Base-by-base conservation (phyloP, 2,329 filamentous ascomycete species). In the Colletotrichum sp. region DNA sequence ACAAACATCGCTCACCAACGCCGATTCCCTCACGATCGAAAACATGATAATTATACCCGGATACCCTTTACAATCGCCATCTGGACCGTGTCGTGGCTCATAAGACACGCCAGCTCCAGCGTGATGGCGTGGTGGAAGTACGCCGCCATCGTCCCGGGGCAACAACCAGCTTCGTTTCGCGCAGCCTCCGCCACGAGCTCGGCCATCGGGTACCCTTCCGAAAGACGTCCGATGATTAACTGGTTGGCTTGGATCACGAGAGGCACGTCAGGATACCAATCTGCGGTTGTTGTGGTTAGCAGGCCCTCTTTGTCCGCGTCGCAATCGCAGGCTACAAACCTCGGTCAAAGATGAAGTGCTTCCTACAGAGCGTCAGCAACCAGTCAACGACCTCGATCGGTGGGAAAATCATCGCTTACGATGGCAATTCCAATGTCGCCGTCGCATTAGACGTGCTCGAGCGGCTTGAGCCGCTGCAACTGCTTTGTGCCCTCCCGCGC, bases 211-310 rank as follows among this genome's bases (percentile, higher is more conserved):
- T 76, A 18, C 10, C 73, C 73, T 65, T 73, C 64, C 44, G 44
- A 59, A n/a, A 76, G 64, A 10, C 73, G 73, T 24, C 73, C 73
- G 57, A 76, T 76, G 34, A 76, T 76, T 10, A 76, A 28, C 59
- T 76, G 73, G 65, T 76, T 76, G 24, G 73, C 73, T 28, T 76
- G 73, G 16, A 76, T 76, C 24, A 76, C 73, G n/a, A 76, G 73
- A 5, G 73, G 70, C 8, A 76, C 70, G 44, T 76, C 73, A 4
- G 73, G 73, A 30, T 76, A 76, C 73, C 73, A 76, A 26, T 76
- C 73, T 76, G 34, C n/a, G 5, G 21, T 7, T 1, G 5, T 2
- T 24, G n/a, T 28, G 10, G 34, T 68, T 30, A 72, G 64, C 34
- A 26, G 36, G 16, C 4, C 18, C 18, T 34, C 13, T 64, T 49